Evolutionary conservation across 2,329 filamentous ascomycete genomes (phyloP).

Genomic region (Cryphonectria parasitica): DNA sequence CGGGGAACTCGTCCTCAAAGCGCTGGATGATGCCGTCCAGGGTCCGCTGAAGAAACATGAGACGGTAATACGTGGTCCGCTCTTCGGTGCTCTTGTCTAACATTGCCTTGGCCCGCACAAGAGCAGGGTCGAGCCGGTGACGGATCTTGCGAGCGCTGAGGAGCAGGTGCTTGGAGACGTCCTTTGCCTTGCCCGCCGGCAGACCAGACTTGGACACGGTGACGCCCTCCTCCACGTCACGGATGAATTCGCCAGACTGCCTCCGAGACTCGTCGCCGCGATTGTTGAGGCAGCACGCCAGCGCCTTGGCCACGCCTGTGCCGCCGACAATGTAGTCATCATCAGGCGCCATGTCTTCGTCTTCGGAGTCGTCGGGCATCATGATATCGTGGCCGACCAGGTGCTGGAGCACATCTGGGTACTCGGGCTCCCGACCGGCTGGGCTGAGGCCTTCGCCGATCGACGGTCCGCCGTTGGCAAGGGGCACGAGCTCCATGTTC

Average conservation of each 20-base stretch:
- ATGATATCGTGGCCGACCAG: slow-evolving; percentile 74
- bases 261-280: slow-evolving; percentile 66
- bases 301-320: slow-evolving; percentile 90
- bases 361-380: slow-evolving; percentile 54
- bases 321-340: slow-evolving; percentile 96
- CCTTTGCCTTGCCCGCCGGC: slow-evolving; percentile 71
- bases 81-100: slow-evolving; percentile 61
- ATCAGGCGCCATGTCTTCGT: slow-evolving; percentile 75
- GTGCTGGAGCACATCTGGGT: slow-evolving; percentile 81
- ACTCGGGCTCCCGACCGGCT: slow-evolving; percentile 47
- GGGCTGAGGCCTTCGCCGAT: slow-evolving; percentile 42
- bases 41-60: slow-evolving; percentile 87
- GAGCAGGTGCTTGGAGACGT: slow-evolving; percentile 91
- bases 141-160: slow-evolving; percentile 88
- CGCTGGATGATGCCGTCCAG: slow-evolving; percentile 89
- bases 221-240: slow-evolving; percentile 56
- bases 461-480: slow-evolving; percentile 53
- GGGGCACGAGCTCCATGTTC: slow-evolving; percentile 82
- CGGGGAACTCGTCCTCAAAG: slow-evolving; percentile 95
- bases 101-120: slow-evolving; percentile 72
- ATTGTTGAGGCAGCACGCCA: slow-evolving; percentile 88
- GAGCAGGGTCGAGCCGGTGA: slow-evolving; percentile 77
- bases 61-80: slow-evolving; percentile 61
- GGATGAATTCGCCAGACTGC: slow-evolving; percentile 56
- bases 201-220: slow-evolving; percentile 48